Base-by-base conservation (phyloP, 805 yeast species). In the Hanseniaspora hatyaiensis region DNA sequence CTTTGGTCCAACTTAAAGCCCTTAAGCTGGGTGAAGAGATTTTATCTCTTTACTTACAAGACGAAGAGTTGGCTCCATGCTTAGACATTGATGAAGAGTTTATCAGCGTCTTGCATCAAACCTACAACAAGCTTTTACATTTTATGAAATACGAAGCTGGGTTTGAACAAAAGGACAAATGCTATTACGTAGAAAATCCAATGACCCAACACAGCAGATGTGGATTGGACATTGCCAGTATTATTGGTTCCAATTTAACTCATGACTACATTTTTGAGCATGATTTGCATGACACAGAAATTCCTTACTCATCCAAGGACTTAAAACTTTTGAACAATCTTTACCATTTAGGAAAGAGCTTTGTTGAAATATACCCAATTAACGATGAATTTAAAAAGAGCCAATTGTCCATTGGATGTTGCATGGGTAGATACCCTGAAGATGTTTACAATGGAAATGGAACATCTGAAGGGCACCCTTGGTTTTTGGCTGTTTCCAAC, bases 391-490 rank as follows among this genome's bases (percentile, higher is more conserved):
- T 44, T 18, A 59, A 64, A 22, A 63, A 65, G 40, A 60, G 70
- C 22, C 67, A 68, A 2, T 57, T 66, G 33, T 63, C 60, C 59
- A 40, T 59, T 19, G 74, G 73, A 2, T 78, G 80, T 43, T 95
- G 82, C 0, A 63, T 88, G 46, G 97, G 97, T 2, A 71, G 97
- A 58, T 88, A 88, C 58, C 95, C 96, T 0, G 97, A 88, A 58
- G 97, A 88, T 63, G 61, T 80, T 8, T 88, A 88, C 62, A 80
- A 88, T 60, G 95, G 95, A 0, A 65, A 68, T 51, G 78, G 77
- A 0, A 67, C 73, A 0, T 69, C 80, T 28, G 85, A 80, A 55
- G 96, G 96, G 2, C 87, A 88, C 57, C 96, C 97, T 5, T 88
- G 96, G 97, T 86, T 87, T 59, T 73, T 88, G 50, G 67, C 83